These are phyloP conservation scores for Schwanniomyces polymorphus DNA, from an alignment of 805 yeast genomes.

Conservation along the genomic window DNA sequence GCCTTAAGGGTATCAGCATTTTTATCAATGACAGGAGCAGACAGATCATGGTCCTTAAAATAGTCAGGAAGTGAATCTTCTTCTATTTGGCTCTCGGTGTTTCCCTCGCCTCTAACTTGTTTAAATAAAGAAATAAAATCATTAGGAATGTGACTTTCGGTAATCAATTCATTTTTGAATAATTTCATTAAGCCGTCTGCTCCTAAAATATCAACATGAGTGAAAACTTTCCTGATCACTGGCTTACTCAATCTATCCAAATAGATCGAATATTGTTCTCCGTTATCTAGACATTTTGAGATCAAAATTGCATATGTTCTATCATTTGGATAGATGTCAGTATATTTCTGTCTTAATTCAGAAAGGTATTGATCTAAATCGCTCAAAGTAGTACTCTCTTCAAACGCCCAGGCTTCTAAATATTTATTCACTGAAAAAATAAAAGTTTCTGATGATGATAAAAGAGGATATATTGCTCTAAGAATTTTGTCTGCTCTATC, in stretches of 20 bases:
- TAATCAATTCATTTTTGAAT: conserved; percentile 23
- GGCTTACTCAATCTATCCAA: conserved; percentile 10
- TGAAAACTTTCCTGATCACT: conserved; percentile 28
- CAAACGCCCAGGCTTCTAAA: conserved; percentile 42
- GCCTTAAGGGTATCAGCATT: conserved; percentile 56
- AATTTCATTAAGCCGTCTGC: conserved; percentile 42
- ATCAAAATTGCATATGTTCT: conserved; percentile 62
- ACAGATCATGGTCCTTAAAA: conserved; percentile 26
- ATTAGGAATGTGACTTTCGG: conserved; percentile 29
- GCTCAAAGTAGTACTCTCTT: conserved; percentile 35
- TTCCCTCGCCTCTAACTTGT: conserved; percentile 17
- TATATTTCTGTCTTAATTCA: conserved; percentile 22
- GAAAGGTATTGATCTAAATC: conserved; percentile 47
- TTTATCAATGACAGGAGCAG: conserved; percentile 47
- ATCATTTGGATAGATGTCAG: conserved; percentile 42
- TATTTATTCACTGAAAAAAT: conserved; percentile 70
- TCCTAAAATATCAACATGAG: conserved; percentile 55
- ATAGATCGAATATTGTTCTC: conserved; percentile 9
- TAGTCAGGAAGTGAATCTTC: conserved; percentile 27
- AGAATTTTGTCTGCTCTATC: conserved; percentile 71
- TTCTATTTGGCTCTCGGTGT: conserved; percentile 4
- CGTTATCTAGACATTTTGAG: conserved; percentile 32
- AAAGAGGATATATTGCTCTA: conserved; percentile 56
- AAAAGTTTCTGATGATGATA: conserved; percentile 44
- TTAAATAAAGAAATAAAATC: conserved; percentile 31